Evolutionary conservation across 176 grass and related monocot species (phyloP).

Genomic region (Avena sativa): DNA sequence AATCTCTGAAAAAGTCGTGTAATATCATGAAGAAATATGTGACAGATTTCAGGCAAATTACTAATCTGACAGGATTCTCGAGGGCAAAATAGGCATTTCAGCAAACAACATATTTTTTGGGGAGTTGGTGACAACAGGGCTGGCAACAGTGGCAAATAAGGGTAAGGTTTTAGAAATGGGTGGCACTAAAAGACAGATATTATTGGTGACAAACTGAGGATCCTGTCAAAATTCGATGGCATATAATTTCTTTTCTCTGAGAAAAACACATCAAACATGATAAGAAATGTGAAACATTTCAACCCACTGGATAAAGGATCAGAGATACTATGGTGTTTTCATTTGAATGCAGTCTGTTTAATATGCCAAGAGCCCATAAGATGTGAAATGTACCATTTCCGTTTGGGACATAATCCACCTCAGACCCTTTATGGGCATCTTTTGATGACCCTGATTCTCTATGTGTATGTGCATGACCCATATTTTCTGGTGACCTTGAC

Average conservation of each 20-base stretch:
- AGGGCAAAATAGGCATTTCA: not conserved
- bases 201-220: not conserved
- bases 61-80: not conserved
- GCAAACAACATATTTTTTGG: not conserved
- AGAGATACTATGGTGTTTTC: not conserved
- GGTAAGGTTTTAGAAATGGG: not conserved
- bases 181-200: slow-evolving; percentile 6
- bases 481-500: not conserved
- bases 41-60: not conserved
- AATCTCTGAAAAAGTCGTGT: slow-evolving; percentile 1
- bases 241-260: slow-evolving; percentile 1
- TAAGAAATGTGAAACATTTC: not conserved
- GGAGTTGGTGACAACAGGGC: not conserved
- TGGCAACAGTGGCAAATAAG: not conserved
- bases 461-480: not conserved
- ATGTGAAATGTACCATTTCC: slow-evolving; percentile 58
- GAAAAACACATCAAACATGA: slow-evolving; percentile 20
- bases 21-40: not conserved
- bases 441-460: slow-evolving; percentile 56
- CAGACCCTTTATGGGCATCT: slow-evolving; percentile 43
- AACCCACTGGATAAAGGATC: not conserved
- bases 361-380: slow-evolving; percentile 45
- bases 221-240: slow-evolving; percentile 8
- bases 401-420: slow-evolving; percentile 47
- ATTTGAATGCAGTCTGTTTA: slow-evolving; percentile 4